These are phyloP conservation scores for Trifolium fragiferum DNA, from an alignment of 306 rosid species.

Conservation along the genomic window DNA sequence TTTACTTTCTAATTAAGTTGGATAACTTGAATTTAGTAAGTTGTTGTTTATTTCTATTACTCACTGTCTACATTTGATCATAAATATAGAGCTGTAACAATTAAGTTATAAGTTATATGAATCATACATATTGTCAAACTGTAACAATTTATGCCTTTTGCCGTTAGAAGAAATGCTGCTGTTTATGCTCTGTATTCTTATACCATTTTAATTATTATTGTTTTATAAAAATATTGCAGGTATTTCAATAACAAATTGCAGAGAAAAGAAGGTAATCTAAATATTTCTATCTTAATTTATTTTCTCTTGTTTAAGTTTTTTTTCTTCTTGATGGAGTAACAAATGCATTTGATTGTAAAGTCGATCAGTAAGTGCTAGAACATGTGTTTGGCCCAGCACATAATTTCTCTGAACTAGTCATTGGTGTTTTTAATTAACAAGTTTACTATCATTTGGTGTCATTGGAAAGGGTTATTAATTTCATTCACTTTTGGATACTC, in stretches of 20 bases:
- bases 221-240: constrained; percentile 38
- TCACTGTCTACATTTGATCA: too few species aligned
- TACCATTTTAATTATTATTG: constrained; percentile 25
- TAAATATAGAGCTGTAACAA: too few species aligned
- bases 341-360: neutral
- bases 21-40: too few species aligned
- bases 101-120: too few species aligned
- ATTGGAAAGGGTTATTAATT: too few species aligned
- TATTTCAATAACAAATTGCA: constrained; percentile 72
- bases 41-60: too few species aligned
- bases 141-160: neutral
- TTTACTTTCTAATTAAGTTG: too few species aligned
- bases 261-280: constrained; percentile 71
- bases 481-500: too few species aligned
- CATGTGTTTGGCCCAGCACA: neutral
- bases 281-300: constrained; percentile 27
- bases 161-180: constrained; percentile 24
- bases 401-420: neutral
- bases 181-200: neutral
- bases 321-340: constrained; percentile 4
- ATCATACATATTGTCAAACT: too few species aligned
- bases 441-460: too few species aligned
- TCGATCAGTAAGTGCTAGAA: constrained; percentile 1
- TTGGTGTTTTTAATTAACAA: too few species aligned
- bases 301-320: neutral